Base-by-base conservation (phyloP, 1,284 basidiomycete genomes). In the Marasmius oreades region DNA sequence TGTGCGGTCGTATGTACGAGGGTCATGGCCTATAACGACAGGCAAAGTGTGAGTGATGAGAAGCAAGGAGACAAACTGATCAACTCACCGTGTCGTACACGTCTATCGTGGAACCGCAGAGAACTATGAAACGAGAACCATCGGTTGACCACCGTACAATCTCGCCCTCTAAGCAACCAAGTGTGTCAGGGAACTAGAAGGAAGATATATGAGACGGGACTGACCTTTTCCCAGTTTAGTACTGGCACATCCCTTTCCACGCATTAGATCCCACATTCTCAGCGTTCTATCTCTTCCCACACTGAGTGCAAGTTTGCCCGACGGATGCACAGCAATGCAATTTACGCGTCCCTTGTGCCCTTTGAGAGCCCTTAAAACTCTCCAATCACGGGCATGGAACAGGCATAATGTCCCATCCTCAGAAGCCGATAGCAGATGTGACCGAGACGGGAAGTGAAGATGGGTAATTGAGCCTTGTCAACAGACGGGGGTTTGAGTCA, bases 251-350 rank as follows among this genome's bases (percentile, higher is more conserved):
- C 92, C 92, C 67, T 90, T 90, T 1, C 95, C 96, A 47, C 95
- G 80, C 92, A 98, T 97, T 46, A 99, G 76, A 76, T 99, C 96
- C 96, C 96, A 99, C 94, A 98, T 96, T 51, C 95, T 83, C 58
- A 98, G 69, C 7, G 92, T 93, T 59, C 84, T 79, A 68, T 99
- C 96, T 64, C 89, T 89, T 11, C 96, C 96, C 0, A 98, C 94
- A 61, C 87, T 92, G 28, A 99, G 72, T 0, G 90, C 95, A 16
- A 98, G 82, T 64, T 97, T 91, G 2, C 94, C 93, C 0, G 92
- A 91, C 0, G 95, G 95, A 68, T 99, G 96, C 0, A 97, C 86
- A 11, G 92, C 90, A 37, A 97, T 84, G 51, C 82, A 84, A 71
- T 98, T 98, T 61, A 99, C 87, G 24, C 90, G 84, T 1, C 92